These are phyloP conservation scores for Pseudocercospora eumusae DNA, from an alignment of 2,329 filamentous ascomycete genomes.

Conservation along the genomic window DNA sequence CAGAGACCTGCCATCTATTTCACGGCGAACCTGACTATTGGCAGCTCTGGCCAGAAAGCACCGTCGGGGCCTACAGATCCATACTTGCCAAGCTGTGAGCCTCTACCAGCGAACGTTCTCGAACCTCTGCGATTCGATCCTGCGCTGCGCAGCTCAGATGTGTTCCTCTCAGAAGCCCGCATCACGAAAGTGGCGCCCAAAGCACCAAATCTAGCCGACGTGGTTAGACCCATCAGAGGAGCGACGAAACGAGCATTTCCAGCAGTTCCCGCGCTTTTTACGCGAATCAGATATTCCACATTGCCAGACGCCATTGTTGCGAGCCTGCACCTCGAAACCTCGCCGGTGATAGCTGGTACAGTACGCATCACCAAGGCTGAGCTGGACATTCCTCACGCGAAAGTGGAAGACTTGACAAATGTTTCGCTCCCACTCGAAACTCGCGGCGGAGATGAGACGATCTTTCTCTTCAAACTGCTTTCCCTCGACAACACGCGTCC, in stretches of 20 bases:
- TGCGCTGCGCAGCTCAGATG: constrained; percentile 47
- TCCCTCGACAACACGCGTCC: constrained; percentile 1
- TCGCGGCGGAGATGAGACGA: constrained; percentile 70
- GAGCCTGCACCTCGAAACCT: constrained; percentile 37
- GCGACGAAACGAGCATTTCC: constrained; percentile 64
- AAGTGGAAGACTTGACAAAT: constrained; percentile 48
- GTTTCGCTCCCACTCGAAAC: constrained; percentile 29
- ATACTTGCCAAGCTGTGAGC: constrained; percentile 68
- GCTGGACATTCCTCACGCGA: constrained; percentile 60
- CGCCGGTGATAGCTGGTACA: constrained; percentile 32
- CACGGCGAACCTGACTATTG: constrained; percentile 38
- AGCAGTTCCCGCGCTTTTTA: constrained; percentile 69
- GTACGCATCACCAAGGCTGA: constrained; percentile 62
- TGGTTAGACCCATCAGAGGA: constrained; percentile 64
- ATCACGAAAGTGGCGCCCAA: constrained; percentile 73
- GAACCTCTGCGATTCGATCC: constrained; percentile 70
- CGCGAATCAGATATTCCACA: constrained; percentile 70
- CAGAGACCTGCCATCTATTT: constrained; percentile 69
- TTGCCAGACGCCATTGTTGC: constrained; percentile 46
- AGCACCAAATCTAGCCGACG: constrained; percentile 60
- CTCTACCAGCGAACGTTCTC: constrained; percentile 74
- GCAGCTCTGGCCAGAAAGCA: constrained; percentile 38
- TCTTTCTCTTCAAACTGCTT: constrained; percentile 63
- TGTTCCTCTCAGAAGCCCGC: constrained; percentile 70
- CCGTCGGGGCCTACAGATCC: constrained; percentile 61